Conservation (phyloP, 1,284 basidiomycete genomes). For the Ceratobasidium papillatum region DNA sequence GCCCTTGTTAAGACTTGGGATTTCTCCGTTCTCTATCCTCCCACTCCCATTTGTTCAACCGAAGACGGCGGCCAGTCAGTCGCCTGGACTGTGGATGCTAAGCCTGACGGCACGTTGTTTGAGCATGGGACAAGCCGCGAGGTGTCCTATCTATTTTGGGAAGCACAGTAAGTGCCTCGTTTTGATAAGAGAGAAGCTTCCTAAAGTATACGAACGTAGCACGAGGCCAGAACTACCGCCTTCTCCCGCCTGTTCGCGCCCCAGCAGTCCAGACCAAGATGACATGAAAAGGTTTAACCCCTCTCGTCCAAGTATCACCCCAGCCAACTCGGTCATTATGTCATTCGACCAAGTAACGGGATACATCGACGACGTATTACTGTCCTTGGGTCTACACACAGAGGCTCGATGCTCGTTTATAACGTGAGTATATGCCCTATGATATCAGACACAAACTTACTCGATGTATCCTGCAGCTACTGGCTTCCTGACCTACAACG, state of each 20-base stretch:
- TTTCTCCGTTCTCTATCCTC: constrained; percentile 47
- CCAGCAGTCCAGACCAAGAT: constrained; percentile 46
- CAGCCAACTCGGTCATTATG: background rate
- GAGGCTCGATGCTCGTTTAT: constrained; percentile 59
- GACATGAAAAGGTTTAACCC: background rate
- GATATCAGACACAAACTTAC: constrained; percentile 44
- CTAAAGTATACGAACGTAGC: constrained; percentile 53
- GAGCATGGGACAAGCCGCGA: constrained; percentile 47
- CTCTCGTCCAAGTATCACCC: background rate
- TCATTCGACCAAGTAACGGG: constrained; percentile 21
- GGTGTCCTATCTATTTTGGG: constrained; percentile 54
- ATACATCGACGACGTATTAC: constrained; percentile 54
- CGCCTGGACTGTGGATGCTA: constrained; percentile 49
- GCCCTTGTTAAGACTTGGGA: constrained; percentile 46
- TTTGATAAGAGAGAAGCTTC: constrained; percentile 40
- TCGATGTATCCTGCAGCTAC: constrained; percentile 46
- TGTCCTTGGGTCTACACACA: constrained; percentile 53
- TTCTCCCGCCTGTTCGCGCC: background rate
- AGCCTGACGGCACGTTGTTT: constrained; percentile 48
- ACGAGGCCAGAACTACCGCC: constrained; percentile 40
- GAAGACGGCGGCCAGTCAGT: background rate
- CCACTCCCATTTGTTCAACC: background rate
- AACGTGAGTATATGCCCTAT: constrained; percentile 54
- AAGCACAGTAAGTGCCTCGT: constrained; percentile 47
- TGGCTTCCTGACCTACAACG: constrained; percentile 55